These are phyloP conservation scores for Ceratobasidium sp. DNA, from an alignment of 1,284 basidiomycete species.

Conservation along the genomic window DNA sequence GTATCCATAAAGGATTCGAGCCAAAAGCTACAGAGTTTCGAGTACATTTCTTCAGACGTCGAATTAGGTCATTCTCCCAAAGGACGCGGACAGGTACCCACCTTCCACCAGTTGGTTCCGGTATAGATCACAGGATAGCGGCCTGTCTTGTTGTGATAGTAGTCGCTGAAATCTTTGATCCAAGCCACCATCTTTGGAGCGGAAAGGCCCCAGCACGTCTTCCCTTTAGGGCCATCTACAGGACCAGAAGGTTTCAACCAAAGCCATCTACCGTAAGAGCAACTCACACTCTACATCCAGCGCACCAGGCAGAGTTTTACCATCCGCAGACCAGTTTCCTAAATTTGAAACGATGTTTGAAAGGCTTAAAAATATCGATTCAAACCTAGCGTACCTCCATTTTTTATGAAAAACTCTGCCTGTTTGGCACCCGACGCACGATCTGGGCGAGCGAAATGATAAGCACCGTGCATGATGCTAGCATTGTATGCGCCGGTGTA, in stretches of 20 bases:
- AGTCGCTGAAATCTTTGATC: conserved; percentile 67
- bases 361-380: conserved; percentile 51
- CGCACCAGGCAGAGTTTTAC: conserved; percentile 67
- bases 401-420: conserved; percentile 64
- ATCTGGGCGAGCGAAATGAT: conserved; percentile 67
- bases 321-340: conserved; percentile 66
- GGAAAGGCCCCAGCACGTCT: conserved; percentile 64
- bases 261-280: conserved; percentile 49
- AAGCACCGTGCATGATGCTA: conserved; percentile 64
- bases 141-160: conserved; percentile 61
- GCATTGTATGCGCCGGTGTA: conserved; percentile 64
- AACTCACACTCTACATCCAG: conserved; percentile 65
- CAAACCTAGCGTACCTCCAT: conserved; percentile 58
- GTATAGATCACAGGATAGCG: conserved; percentile 64
- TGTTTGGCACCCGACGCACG: conserved; percentile 60
- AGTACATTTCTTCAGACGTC: conserved; percentile 57
- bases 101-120: conserved; percentile 69
- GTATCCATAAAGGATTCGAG: conserved; percentile 65
- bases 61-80: not conserved
- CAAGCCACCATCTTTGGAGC: conserved; percentile 65
- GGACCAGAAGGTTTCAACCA: not conserved
- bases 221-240: conserved; percentile 41
- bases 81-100: not conserved
- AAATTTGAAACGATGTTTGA: conserved; percentile 55
- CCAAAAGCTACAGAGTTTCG: conserved; percentile 62